Evolutionary conservation across 441 rosid species (phyloP).

Genomic region (Aleurites moluccanus): DNA sequence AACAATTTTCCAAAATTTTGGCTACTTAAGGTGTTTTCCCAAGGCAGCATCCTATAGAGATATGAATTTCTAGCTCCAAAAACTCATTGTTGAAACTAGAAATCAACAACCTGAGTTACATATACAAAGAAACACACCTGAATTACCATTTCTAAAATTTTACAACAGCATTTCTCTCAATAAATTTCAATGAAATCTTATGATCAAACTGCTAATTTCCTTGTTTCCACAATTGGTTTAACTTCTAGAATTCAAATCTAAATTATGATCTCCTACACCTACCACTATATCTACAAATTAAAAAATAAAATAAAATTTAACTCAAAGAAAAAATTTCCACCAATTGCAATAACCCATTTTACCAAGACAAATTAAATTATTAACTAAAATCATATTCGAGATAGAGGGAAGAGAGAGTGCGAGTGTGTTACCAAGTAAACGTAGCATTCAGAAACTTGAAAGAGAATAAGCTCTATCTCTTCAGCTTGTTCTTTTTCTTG

Average conservation of each 20-base stretch:
- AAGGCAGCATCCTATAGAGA: not conserved
- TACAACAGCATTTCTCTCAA: not conserved
- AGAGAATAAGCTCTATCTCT: constrained; percentile 69
- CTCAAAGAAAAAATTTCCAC: not conserved
- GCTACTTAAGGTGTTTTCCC: not conserved
- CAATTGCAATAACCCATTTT: constrained; percentile 3
- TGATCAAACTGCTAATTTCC: not conserved
- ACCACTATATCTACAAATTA: not conserved
- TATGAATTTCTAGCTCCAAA: not conserved
- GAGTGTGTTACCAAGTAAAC: constrained; percentile 66
- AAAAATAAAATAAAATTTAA: not conserved
- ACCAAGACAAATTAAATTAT: not conserved
- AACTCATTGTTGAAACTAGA: not conserved
- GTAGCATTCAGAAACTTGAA: constrained; percentile 91
- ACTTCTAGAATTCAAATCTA: constrained; percentile 9
- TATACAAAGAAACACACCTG: not conserved
- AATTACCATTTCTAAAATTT: not conserved
- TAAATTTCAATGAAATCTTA: not conserved
- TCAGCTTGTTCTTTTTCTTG: constrained; percentile 50
- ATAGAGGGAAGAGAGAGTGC: not conserved
- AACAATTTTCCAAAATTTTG: not conserved
- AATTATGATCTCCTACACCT: not conserved
- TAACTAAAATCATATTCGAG: constrained; percentile 3
- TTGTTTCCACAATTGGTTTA: not conserved
- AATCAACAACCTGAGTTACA: not conserved